Evolutionary conservation across 2,329 filamentous ascomycete species (phyloP), one percentile per base, ranked within the genome.

Genomic region (Colletotrichum musicola): DNA sequence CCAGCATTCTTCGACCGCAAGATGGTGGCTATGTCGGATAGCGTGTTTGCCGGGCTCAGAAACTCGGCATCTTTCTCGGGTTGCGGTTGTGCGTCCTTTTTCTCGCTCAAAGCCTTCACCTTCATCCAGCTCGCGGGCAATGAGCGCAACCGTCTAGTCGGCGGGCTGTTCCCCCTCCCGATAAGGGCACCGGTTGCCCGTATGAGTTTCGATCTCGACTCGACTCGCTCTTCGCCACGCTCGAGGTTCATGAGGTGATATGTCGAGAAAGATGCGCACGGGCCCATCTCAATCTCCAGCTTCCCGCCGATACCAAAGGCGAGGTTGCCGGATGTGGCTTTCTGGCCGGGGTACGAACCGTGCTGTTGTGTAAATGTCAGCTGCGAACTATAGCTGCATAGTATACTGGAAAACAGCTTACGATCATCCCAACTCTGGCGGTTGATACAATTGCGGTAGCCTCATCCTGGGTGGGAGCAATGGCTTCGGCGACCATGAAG

Each of bases 271-370:
- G 82, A 76, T 7, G 80, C 76, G 66, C 78, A 82, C 2, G 79
- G 78, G 0, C 85, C 64, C 4, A 53, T 56, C 27, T 62, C 58
- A 10, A 62, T 62, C 27, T 62, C 53, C 13, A 63, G 18, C 14
- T 72, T 56, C 0, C 76, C 79, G 1, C 80, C 80, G 40, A 80
- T 80, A 1, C 62, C 62, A 4, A 60, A 61, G 0, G 81, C 84
- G 50, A 88, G 82, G 66, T 88, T 88, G 0, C 86, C 86, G 0
- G 81, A 78, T 0, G 84, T 88, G 0, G 85, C 85, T n/a, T 83
- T 82, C 72, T 88, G 85, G 0, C 81, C 81, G 0, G 78, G 75
- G 62, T 88, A 88, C 0, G 82, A 78, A 0, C 76, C 81, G 69
- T 88, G 86, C 55, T 63, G 12, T 9, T 2, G 1, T 16, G 46